phyloP scores from a whole-genome alignment of 2,329 filamentous ascomycete genomes.

The Trichoderma aggressivum region DNA sequence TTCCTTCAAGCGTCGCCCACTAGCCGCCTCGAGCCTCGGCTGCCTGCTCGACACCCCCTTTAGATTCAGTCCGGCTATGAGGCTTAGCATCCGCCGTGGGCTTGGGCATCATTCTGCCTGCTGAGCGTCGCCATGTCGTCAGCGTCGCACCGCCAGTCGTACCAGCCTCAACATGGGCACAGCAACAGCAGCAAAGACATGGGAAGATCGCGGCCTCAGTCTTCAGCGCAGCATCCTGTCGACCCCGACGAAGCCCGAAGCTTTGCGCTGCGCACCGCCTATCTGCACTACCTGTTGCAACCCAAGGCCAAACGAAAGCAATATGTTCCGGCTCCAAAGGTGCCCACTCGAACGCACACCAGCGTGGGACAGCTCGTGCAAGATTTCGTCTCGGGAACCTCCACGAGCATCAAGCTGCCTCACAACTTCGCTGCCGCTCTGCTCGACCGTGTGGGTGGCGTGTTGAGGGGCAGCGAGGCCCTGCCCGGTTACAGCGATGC shows the following conservation, averaged over 20 bases:
- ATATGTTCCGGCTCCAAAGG: slow-evolving; percentile 67
- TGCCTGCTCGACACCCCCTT: neutral
- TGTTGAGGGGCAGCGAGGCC: slow-evolving; percentile 76
- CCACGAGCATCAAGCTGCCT: slow-evolving; percentile 53
- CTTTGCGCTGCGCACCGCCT: slow-evolving; percentile 86
- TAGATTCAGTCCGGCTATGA: slow-evolving; percentile 27
- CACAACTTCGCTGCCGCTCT: slow-evolving; percentile 51
- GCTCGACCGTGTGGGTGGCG: slow-evolving; percentile 72
- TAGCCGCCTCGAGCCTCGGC: slow-evolving; percentile 6
- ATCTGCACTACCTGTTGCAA: slow-evolving; percentile 88
- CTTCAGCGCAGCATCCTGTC: slow-evolving; percentile 44
- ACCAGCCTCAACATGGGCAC: slow-evolving; percentile 44
- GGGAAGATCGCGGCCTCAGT: slow-evolving; percentile 42
- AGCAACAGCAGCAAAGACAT: slow-evolving; percentile 42
- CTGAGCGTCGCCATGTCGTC: slow-evolving; percentile 46
- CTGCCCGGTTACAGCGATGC: slow-evolving; percentile 87
- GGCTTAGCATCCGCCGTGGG: slow-evolving; percentile 26
- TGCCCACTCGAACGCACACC: slow-evolving; percentile 60
- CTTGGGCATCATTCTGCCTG: slow-evolving; percentile 32
- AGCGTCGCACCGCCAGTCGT: slow-evolving; percentile 46
- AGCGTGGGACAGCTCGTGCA: slow-evolving; percentile 83
- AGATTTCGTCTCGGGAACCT: slow-evolving; percentile 64
- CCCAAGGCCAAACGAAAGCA: slow-evolving; percentile 86
- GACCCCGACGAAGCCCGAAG: slow-evolving; percentile 81
- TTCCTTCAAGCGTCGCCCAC: neutral